These are phyloP conservation scores for Forsythia suspensa DNA, from an alignment of 257 asterid species.

Conservation along the genomic window DNA sequence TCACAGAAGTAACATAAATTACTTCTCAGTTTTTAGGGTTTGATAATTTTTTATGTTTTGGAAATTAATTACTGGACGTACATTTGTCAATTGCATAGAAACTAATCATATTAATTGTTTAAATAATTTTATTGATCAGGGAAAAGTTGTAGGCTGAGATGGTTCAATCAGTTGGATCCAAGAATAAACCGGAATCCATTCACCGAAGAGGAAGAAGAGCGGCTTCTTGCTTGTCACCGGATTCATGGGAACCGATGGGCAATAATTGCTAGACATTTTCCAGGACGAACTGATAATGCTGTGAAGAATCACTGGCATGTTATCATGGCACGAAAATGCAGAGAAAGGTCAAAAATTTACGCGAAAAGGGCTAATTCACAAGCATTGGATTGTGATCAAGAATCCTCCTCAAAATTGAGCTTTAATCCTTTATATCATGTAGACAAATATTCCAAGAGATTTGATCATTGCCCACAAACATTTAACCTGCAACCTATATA, in stretches of 20 bases:
- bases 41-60: background rate
- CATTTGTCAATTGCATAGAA: background rate
- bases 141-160: constrained; percentile 90
- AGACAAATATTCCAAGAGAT: constrained; percentile 29
- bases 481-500: constrained; percentile 22
- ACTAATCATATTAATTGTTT: background rate
- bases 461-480: constrained; percentile 17
- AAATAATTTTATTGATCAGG: constrained; percentile 39
- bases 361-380: constrained; percentile 34
- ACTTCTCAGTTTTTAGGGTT: background rate
- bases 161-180: constrained; percentile 94
- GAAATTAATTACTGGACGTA: background rate
- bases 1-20: no score
- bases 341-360: constrained; percentile 57
- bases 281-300: constrained; percentile 89
- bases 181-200: constrained; percentile 79
- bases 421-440: constrained; percentile 21
- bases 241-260: constrained; percentile 92
- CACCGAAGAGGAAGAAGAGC: constrained; percentile 85
- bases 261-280: constrained; percentile 75
- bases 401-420: constrained; percentile 27
- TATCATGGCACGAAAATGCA: constrained; percentile 73
- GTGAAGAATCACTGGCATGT: constrained; percentile 97
- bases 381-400: constrained; percentile 6
- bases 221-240: constrained; percentile 71